Evolutionary conservation across 176 grass and related monocot genomes (phyloP).

Genomic region (Areca catechu): DNA sequence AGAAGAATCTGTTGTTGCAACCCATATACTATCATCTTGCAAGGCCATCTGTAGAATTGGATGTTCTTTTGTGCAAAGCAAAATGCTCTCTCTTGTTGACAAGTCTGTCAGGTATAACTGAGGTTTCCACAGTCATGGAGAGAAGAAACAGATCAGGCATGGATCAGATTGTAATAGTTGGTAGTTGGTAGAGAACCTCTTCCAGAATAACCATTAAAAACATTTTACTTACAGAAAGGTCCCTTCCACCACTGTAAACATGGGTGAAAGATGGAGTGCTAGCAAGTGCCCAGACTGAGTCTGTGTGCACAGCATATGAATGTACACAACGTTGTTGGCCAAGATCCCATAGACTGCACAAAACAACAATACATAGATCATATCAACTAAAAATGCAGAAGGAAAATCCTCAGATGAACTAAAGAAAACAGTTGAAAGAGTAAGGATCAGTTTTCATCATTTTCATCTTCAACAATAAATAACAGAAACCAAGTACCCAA

Average conservation of each 20-base stretch:
- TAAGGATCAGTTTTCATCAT: too few relatives aligned
- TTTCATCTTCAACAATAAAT: too few relatives aligned
- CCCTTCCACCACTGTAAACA: constrained; percentile 99
- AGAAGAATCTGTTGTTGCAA: constrained; percentile 76
- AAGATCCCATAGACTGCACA: constrained; percentile 86
- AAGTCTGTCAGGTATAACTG: constrained; percentile 93
- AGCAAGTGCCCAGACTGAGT: constrained; percentile 95
- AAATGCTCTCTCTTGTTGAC: constrained; percentile 78
- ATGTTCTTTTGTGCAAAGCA: constrained; percentile 72
- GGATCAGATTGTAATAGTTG: neutral
- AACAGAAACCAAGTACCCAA: too few relatives aligned
- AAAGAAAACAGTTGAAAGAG: too few relatives aligned
- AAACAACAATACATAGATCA: constrained; percentile 10
- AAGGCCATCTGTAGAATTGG: constrained; percentile 78
- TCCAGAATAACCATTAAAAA: too few relatives aligned
- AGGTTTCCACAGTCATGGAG: constrained; percentile 8
- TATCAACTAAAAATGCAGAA: neutral
- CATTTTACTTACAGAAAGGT: constrained; percentile 64
- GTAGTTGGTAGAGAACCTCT: too few relatives aligned
- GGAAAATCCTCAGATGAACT: too few relatives aligned
- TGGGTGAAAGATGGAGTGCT: constrained; percentile 64
- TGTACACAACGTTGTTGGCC: constrained; percentile 96
- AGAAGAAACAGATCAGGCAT: constrained; percentile 13
- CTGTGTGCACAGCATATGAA: constrained; percentile 95
- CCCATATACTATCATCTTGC: constrained; percentile 92